phyloP scores from a whole-genome alignment of 306 rosid species.

The Fragaria iinumae region DNA sequence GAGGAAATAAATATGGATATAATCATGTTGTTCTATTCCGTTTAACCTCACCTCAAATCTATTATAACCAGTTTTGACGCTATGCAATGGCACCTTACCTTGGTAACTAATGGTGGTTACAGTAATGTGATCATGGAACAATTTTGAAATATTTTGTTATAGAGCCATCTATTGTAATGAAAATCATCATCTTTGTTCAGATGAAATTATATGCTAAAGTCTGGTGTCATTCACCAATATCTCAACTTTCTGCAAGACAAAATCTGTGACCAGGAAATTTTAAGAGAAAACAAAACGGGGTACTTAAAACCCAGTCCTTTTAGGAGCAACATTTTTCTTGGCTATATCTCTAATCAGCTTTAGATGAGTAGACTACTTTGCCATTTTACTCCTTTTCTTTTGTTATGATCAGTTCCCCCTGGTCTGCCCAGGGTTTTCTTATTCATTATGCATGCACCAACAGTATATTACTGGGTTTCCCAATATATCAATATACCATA shows the following conservation, averaged over 20 bases:
- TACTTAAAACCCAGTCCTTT: not conserved
- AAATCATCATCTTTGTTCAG: not conserved
- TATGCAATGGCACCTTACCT: not conserved
- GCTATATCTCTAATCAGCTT: not conserved
- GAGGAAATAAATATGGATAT: not conserved
- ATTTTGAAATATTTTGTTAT: not conserved
- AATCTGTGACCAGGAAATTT: not conserved
- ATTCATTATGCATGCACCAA: not conserved
- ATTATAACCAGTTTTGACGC: not conserved
- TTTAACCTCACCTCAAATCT: not conserved
- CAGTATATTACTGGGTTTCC: not conserved
- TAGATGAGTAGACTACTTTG: not conserved
- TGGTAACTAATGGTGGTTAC: not conserved
- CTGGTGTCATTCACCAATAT: not conserved
- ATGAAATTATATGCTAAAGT: not conserved
- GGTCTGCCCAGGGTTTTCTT: not conserved
- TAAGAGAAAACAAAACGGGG: not conserved
- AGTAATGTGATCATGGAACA: not conserved
- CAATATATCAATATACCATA: no score
- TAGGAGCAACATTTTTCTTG: not conserved
- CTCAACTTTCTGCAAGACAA: not conserved
- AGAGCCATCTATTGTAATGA: not conserved
- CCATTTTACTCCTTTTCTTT: not conserved
- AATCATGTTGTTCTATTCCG: not conserved
- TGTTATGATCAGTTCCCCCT: not conserved